Percentiles rank a stretch among this genome's conserved stretches.
phyloP scores from a whole-genome alignment of 2,329 filamentous ascomycete species.

The Colletotrichum endophyticum region DNA sequence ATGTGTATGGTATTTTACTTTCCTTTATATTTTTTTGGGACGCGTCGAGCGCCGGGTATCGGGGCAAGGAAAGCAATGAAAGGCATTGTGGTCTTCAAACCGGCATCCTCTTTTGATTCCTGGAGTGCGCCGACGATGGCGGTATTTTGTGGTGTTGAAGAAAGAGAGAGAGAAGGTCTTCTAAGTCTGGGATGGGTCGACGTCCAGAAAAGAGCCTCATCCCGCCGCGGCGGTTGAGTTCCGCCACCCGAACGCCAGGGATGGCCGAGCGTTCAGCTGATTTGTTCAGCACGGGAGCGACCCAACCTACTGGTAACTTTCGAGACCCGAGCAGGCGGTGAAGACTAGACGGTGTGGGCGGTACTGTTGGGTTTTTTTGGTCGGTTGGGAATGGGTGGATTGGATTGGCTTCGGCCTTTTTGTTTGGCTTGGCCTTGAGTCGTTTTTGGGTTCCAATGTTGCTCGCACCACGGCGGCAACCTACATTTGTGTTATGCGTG shows the following conservation, averaged over 20 bases:
- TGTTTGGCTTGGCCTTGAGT: not conserved
- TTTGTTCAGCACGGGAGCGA: not conserved
- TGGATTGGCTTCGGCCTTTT: not conserved
- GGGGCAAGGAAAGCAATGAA: not conserved
- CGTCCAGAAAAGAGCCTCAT: not conserved
- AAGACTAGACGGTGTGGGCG: not conserved
- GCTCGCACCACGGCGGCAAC: not conserved
- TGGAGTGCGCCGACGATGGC: not conserved
- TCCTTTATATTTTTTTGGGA: not conserved
- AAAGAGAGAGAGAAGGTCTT: not conserved
- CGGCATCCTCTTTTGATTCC: not conserved
- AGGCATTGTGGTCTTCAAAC: slow-evolving; percentile 9
- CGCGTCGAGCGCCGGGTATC: not conserved
- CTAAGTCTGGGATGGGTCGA: not conserved
- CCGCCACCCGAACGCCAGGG: not conserved
- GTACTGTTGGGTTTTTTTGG: not conserved
- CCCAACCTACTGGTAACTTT: not conserved
- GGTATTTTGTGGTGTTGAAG: not conserved
- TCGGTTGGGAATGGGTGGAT: not conserved
- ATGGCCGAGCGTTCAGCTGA: not conserved
- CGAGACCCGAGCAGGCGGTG: not conserved
- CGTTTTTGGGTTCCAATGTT: not conserved
- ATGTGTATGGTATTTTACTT: slow-evolving; percentile 14
- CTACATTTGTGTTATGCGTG: not conserved
- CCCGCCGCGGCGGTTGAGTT: not conserved